phyloP scores from a whole-genome alignment of 768 basidiomycete genomes.

The Cystobasidium onofrii region DNA sequence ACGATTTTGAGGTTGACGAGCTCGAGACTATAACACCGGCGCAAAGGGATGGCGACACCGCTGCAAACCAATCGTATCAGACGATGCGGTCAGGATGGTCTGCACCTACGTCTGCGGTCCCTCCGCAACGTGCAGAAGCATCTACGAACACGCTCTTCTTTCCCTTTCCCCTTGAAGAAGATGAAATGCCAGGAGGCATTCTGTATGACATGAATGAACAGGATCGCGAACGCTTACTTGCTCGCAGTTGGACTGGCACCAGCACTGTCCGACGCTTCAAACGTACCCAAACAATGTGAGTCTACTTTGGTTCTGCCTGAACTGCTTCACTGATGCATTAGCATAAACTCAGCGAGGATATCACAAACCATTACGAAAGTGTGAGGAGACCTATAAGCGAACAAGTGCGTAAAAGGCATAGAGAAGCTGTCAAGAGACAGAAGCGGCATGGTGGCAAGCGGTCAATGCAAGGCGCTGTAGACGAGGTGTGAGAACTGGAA shows the following conservation, averaged over 20 bases:
- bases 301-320: background rate
- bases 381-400: conserved; percentile 59
- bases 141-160: conserved; percentile 33
- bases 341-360: conserved; percentile 51
- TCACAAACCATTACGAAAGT: conserved; percentile 63
- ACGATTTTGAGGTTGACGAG: conserved; percentile 64
- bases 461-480: background rate
- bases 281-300: conserved; percentile 43
- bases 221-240: conserved; percentile 7
- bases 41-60: background rate
- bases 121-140: background rate
- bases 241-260: conserved; percentile 44
- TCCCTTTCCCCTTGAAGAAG: conserved; percentile 28
- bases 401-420: conserved; percentile 68
- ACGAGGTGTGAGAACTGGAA: background rate
- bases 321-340: background rate
- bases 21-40: conserved; percentile 50
- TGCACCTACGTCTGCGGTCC: background rate
- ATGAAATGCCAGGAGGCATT: conserved; percentile 8
- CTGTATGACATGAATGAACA: background rate
- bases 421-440: conserved; percentile 52
- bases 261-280: conserved; percentile 53
- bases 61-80: background rate
- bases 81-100: no score
- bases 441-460: conserved; percentile 15